Base-by-base conservation (phyloP, 352 stramenopile species). In the Phytopythium montanum region DNA sequence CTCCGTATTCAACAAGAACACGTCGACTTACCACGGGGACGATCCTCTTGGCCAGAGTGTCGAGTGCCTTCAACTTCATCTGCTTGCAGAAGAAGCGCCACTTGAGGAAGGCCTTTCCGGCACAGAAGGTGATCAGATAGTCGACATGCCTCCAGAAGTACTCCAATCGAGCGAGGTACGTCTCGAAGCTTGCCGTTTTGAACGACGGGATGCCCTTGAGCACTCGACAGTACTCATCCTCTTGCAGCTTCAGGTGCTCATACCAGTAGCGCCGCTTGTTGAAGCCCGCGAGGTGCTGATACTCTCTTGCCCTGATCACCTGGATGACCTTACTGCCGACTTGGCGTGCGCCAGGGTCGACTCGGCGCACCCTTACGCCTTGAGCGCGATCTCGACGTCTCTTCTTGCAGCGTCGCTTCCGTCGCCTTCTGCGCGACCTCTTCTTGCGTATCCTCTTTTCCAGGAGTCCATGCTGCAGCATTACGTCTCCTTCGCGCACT, bases 131-230 rank as follows among this genome's bases (percentile, higher is more conserved):
- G 5, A 59, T n/a, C 25, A 59, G 36, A 28, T 39, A 59, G 16
- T 38, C 12, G 2, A 23, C 38, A 25, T 59, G 53, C 36, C 49
- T 39, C 53, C 53, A 59, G 28, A 59, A 59, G 53, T 51, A 59
- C 14, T 38, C 16, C 9, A 59, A 25, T 19, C 53, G 53, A 25
- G 49, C 23, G 5, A 51, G 18, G 53, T 59, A 59, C 10, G 19
- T 21, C 5, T 51, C 25, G 39, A 36, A 59, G 28, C 53, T 49
- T 39, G 53, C n/a, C 5, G 53, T 59, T 38, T 59, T 59, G 53
- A 59, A 59, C 2, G 36, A 51, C 13, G 53, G 53, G 36, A 59
- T 59, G 29, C 9, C 29, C 4, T 34, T 34, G 29, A 34, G 29
- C 29, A 34, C 29, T 34, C 29, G 29, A 34, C 29, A 34, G 29